These are phyloP conservation scores for Coprinellus micaceus DNA, from an alignment of 768 basidiomycete species.

Conservation along the genomic window DNA sequence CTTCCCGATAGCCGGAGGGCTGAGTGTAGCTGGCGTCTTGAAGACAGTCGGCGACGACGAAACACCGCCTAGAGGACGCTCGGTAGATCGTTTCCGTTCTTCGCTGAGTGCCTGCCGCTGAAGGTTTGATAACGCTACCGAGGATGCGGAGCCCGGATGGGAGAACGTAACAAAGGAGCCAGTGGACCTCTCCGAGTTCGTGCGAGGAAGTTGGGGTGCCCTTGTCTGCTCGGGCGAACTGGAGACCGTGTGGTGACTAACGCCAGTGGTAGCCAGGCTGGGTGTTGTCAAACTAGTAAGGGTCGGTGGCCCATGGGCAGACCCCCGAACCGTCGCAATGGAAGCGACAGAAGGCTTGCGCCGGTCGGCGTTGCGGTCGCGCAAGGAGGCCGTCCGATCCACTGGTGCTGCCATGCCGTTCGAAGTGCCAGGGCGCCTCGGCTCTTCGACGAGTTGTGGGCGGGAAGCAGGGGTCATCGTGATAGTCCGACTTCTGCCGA, in stretches of 20 bases:
- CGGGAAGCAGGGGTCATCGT: conserved; percentile 53
- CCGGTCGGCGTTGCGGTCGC: conserved; percentile 17
- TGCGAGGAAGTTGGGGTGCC: conserved; percentile 33
- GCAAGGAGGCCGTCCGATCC: conserved; percentile 11
- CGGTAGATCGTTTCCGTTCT: conserved; percentile 27
- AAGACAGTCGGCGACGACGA: neutral
- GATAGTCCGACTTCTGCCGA: conserved; percentile 44
- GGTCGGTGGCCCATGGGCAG: conserved; percentile 29
- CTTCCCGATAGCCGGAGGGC: conserved; percentile 4
- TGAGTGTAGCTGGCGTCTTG: conserved; percentile 3
- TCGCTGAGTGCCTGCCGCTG: conserved; percentile 48
- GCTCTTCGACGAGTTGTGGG: conserved; percentile 55
- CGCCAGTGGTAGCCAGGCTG: conserved; percentile 57
- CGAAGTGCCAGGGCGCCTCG: conserved; percentile 20
- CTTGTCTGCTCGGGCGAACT: conserved; percentile 34
- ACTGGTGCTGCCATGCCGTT: neutral
- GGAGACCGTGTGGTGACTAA: conserved; percentile 64
- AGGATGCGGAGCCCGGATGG: conserved; percentile 52
- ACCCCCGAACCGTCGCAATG: conserved; percentile 28
- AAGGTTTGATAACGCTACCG: conserved; percentile 51
- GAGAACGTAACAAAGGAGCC: conserved; percentile 61
- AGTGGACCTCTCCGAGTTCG: conserved; percentile 44
- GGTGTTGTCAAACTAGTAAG: conserved; percentile 51
- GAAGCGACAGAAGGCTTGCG: conserved; percentile 35
- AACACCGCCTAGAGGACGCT: neutral